Evolutionary conservation across 306 rosid species (phyloP).

Genomic region (Lathyrus tuberosus): DNA sequence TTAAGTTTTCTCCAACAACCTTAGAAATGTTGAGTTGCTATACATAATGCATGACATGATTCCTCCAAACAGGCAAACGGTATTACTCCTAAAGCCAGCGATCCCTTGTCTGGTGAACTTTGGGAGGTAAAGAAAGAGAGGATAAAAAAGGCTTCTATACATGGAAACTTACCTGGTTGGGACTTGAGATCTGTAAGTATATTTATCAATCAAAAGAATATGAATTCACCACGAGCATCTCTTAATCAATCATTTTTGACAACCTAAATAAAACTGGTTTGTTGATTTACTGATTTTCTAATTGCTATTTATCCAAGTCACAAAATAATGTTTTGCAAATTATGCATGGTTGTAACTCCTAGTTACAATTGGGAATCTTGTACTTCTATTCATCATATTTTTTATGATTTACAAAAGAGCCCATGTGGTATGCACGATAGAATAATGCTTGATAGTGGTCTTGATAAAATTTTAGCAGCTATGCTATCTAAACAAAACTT

Average conservation of each 20-base stretch:
- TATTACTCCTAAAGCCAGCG: slow-evolving; percentile 74
- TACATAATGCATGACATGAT: slow-evolving; percentile 18
- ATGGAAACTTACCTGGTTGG: slow-evolving; percentile 83
- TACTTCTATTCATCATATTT: slow-evolving; percentile 12
- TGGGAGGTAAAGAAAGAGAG: slow-evolving; percentile 92
- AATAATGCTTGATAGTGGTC: no score
- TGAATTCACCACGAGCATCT: slow-evolving; percentile 4
- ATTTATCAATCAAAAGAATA: slow-evolving; percentile 24
- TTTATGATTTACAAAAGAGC: not conserved
- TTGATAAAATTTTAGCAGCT: no score
- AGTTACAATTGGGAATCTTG: slow-evolving; percentile 1
- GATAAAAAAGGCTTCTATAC: slow-evolving; percentile 70
- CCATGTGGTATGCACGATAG: not conserved
- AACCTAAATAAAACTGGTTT: slow-evolving; percentile 1
- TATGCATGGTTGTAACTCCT: slow-evolving; percentile 3
- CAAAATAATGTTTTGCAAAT: slow-evolving; percentile 8
- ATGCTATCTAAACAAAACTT: no score
- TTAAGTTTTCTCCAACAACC: slow-evolving; percentile 19
- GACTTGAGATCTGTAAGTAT: slow-evolving; percentile 89
- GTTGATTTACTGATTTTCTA: slow-evolving; percentile 19
- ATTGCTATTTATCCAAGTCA: slow-evolving; percentile 13
- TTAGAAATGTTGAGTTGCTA: slow-evolving; percentile 27
- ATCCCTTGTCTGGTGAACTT: slow-evolving; percentile 96
- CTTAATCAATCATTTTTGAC: slow-evolving; percentile 18
- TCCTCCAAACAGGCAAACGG: slow-evolving; percentile 66